These are phyloP conservation scores for Hirsutella thompsonii DNA, from an alignment of 2,329 filamentous ascomycete genomes.

Conservation along the genomic window DNA sequence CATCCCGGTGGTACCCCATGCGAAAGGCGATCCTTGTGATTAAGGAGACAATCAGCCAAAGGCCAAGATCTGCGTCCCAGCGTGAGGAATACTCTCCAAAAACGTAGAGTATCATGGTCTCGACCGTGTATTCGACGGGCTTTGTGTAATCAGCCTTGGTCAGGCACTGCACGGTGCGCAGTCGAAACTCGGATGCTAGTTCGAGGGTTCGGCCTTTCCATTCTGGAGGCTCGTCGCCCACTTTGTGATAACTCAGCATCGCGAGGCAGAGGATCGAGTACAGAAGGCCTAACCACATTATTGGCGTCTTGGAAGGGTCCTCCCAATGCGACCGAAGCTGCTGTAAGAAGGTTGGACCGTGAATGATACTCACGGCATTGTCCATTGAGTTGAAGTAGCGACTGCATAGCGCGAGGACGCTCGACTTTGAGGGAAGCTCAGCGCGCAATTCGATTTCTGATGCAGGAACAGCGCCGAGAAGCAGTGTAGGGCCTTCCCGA, in stretches of 20 bases:
- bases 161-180: constrained; percentile 66
- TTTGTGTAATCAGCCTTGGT: constrained; percentile 66
- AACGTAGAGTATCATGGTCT: constrained; percentile 63
- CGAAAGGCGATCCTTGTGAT: constrained; percentile 47
- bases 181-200: constrained; percentile 49
- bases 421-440: constrained; percentile 67
- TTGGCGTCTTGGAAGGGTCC: constrained; percentile 56
- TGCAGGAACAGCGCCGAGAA: constrained; percentile 63
- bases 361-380: constrained; percentile 59
- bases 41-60: constrained; percentile 45
- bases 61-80: constrained; percentile 58
- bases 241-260: constrained; percentile 66
- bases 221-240: constrained; percentile 67
- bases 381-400: constrained; percentile 83
- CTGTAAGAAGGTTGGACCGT: constrained; percentile 74
- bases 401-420: constrained; percentile 72
- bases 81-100: constrained; percentile 63
- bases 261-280: constrained; percentile 67
- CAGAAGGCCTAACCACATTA: constrained; percentile 68
- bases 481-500: constrained; percentile 57
- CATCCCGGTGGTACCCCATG: constrained; percentile 69
- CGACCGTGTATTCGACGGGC: constrained; percentile 61
- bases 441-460: constrained; percentile 67
- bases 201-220: constrained; percentile 56
- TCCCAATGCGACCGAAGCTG: constrained; percentile 56